Evolutionary conservation across 2,329 filamentous ascomycete genomes (phyloP), one percentile per base, ranked within the genome.

Genomic region (Shiraia sp.): DNA sequence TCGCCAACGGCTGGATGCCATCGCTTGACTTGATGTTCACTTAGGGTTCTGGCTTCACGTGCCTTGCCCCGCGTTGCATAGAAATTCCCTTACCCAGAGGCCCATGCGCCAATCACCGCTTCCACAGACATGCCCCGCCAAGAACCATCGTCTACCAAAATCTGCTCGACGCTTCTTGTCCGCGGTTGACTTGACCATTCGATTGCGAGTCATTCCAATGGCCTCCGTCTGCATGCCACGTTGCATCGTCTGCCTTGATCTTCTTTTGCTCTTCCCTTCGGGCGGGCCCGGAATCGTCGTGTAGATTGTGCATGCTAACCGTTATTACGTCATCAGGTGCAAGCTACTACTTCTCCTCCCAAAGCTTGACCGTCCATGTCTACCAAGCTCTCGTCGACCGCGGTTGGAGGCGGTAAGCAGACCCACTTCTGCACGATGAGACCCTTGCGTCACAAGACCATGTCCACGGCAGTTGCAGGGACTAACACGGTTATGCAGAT

Each of bases 341-440:
- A 60, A 86, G 83, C 19, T 91, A 90, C 69, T 90, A 88, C 72
- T 81, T 81, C 26, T 75, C 75, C 35, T 76, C 86, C 35, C 77
- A 75, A 31, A 79, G 76, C 16, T 68, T 92, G 57, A 83, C 77
- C 32, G 76, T 84, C 5, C 70, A 74, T 1, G 82, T 88, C 57
- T 93, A 93, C 58, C 86, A 92, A 65, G 72, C 66, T 30, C 75
- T 93, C 26, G 72, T 92, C 31, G 81, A 90, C 66, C 81, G 86
- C 51, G 87, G 85, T 48, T 93, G 87, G 87, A 85, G 88, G 66
- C 79, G 87, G 49, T 90, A 83, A 45, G 50, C 48, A 51, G 30
- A 14, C 6, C 23, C 26, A 19, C n/a, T n/a, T n/a, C n/a, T n/a
- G n/a, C n/a, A n/a, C n/a, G n/a, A n/a, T n/a, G n/a, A n/a, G n/a